A percentile compares a stretch with the other conserved stretches of the same genome.
Evolutionary conservation across 441 rosid genomes (phyloP).

Genomic region (Eutrema salsugineum): DNA sequence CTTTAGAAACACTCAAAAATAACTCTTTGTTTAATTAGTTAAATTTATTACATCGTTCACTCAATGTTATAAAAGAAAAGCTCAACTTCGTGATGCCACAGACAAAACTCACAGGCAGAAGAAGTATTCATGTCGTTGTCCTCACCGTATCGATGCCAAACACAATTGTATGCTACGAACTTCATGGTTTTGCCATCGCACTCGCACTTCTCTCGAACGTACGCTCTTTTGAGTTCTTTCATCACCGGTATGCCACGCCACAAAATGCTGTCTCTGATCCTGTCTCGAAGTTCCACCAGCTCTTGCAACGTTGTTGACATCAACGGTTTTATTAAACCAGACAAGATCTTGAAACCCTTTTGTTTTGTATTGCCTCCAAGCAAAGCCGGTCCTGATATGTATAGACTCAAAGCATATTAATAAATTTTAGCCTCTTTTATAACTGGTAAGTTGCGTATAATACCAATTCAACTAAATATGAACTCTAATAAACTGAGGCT

Average conservation of each 20-base stretch:
- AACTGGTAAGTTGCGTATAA: too few species aligned
- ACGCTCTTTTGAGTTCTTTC: not conserved
- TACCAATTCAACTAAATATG: not conserved
- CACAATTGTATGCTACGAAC: not conserved
- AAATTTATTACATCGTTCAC: not conserved
- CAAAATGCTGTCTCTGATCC: not conserved
- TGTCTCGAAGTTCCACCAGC: not conserved
- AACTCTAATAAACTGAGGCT: not conserved
- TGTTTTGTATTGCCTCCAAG: conserved; percentile 12
- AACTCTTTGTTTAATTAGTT: too few species aligned
- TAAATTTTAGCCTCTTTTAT: not conserved
- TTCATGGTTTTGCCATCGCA: conserved; percentile 4
- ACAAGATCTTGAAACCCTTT: conserved; percentile 11
- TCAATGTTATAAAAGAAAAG: not conserved
- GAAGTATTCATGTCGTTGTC: not conserved
- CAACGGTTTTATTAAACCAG: not conserved
- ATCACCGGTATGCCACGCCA: not conserved
- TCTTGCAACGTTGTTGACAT: conserved; percentile 1
- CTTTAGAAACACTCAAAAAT: not conserved
- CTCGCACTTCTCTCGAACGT: conserved; percentile 1
- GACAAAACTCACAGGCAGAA: conserved; percentile 14
- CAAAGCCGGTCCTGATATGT: not conserved
- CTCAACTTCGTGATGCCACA: conserved; percentile 6
- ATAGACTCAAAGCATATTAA: not conserved
- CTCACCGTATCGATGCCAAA: not conserved